Conservation (phyloP, 371 early-diverging fungal genomes). For the Circinella umbellata region DNA sequence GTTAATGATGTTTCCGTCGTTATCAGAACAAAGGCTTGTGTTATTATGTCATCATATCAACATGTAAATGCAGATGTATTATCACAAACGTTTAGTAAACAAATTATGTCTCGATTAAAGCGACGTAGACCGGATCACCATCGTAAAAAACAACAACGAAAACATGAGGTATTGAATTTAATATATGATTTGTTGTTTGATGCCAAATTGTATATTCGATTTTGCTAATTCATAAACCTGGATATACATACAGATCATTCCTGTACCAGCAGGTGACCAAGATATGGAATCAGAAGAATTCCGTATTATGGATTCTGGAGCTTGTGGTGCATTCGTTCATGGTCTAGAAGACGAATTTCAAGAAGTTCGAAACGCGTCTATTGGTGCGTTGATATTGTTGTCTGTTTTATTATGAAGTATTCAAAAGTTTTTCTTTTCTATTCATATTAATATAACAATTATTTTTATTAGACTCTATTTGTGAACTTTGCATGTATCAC, state of each 20-base stretch:
- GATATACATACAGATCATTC: conserved; percentile 31
- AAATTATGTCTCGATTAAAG: conserved; percentile 70
- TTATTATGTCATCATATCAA: conserved; percentile 67
- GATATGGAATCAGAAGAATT: conserved; percentile 72
- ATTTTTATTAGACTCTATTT: conserved; percentile 70
- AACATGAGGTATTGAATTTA: neutral
- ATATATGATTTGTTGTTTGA: neutral
- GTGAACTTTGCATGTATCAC: conserved; percentile 70
- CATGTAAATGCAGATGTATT: conserved; percentile 62
- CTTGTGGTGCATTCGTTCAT: conserved; percentile 91
- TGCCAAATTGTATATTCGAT: too few relatives aligned
- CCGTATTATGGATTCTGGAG: conserved; percentile 71
- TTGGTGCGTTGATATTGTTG: conserved; percentile 52
- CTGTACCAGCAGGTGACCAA: conserved; percentile 69
- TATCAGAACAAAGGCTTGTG: conserved; percentile 73
- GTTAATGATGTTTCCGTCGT: conserved; percentile 73
- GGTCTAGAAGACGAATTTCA: conserved; percentile 92
- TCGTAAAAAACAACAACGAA: conserved; percentile 8
- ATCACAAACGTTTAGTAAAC: conserved; percentile 77
- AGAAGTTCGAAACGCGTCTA: conserved; percentile 85
- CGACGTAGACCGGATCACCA: conserved; percentile 9
- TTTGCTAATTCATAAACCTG: too few relatives aligned
- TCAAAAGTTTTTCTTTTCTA: neutral
- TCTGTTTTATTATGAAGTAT: neutral
- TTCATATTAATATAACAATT: neutral